Base-by-base conservation (phyloP, 2,329 filamentous ascomycete genomes). In the Hirsutella thompsonii region DNA sequence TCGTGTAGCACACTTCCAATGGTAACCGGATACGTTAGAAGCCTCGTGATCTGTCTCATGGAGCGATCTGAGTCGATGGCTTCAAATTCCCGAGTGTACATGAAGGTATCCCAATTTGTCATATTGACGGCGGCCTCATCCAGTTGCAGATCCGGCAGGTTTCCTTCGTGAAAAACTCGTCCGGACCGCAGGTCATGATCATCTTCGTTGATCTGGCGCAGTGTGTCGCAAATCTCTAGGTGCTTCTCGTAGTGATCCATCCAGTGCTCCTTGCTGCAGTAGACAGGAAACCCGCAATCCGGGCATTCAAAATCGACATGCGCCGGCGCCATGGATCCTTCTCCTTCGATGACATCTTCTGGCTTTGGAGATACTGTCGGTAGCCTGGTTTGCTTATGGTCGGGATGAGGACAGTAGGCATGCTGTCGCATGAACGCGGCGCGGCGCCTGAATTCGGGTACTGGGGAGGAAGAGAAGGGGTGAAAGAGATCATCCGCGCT, bases 51-150 rank as follows among this genome's bases (percentile, higher is more conserved):
- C 62, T 98, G 93, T 45, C 92, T 75, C 79, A 98, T 83, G 54
- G 80, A 82, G 44, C 90, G 76, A 57, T 94, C 89, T 46, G 88
- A 79, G 58, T 98, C 88, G 56, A 98, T 80, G 5, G 93, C 93
- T 49, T 82, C 76, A 54, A 92, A 96, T 53, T 94, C 83, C 54
- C 92, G 74, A 3, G 88, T 93, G 58, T 94, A 98, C 55, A 98
- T 69, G 52, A 93, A 86, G 0, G 92, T 96, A 61, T 98, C 92
- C 92, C 92, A 98, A 60, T 93, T 98, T 35, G 83, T 94, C 83
- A 98, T 89, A 63, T 98, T 98, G 49, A 95, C 78, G 49, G 92
- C 72, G 28, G 88, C 85, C 59, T 95, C 90, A 49, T 95, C 89
- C 58, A 95, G 79, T 64, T 95, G 89, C 41, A 81, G 72, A 13